Percentiles rank a stretch among this genome's conserved stretches.
These are phyloP conservation scores for Phytopythium chamaehyphon DNA, from an alignment of 352 stramenopile species.

Conservation along the genomic window DNA sequence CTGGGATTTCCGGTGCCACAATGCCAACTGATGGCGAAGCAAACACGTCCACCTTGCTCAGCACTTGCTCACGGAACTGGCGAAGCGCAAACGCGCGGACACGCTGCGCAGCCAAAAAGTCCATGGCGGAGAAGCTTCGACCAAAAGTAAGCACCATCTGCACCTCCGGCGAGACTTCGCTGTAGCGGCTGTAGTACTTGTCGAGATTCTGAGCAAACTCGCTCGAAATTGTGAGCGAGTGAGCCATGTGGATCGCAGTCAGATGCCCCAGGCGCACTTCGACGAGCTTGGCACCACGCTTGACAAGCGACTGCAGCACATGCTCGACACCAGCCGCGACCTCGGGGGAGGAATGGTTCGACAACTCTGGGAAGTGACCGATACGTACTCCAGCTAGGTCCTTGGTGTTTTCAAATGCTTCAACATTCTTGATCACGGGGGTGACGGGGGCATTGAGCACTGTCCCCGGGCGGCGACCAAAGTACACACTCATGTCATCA, in stretches of 20 bases:
- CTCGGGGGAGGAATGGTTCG: conserved; percentile 65
- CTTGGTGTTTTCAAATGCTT: conserved; percentile 52
- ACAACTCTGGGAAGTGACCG: conserved; percentile 73
- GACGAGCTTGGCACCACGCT: conserved; percentile 64
- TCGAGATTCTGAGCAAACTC: conserved; percentile 78
- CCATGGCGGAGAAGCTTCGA: conserved; percentile 56
- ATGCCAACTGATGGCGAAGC: conserved; percentile 80
- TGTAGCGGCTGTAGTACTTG: conserved; percentile 54
- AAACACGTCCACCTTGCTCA: conserved; percentile 87
- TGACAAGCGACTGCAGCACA: conserved; percentile 46
- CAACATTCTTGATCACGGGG: conserved; percentile 34
- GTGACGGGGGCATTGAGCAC: conserved; percentile 14
- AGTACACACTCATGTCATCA: conserved; percentile 7
- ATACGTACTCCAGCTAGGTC: conserved; percentile 66
- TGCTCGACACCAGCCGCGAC: conserved; percentile 41
- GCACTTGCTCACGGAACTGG: conserved; percentile 67
- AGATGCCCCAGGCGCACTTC: conserved; percentile 77
- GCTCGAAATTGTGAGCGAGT: conserved; percentile 77
- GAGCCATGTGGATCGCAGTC: conserved; percentile 69
- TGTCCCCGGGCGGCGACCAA: neutral
- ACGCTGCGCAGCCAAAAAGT: conserved; percentile 84
- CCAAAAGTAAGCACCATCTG: conserved; percentile 71
- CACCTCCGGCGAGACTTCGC: conserved; percentile 63
- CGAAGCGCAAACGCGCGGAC: conserved; percentile 78
- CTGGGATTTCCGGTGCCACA: conserved; percentile 62